These are phyloP conservation scores for Rosa persica DNA, from an alignment of 306 rosid species.

Conservation along the genomic window DNA sequence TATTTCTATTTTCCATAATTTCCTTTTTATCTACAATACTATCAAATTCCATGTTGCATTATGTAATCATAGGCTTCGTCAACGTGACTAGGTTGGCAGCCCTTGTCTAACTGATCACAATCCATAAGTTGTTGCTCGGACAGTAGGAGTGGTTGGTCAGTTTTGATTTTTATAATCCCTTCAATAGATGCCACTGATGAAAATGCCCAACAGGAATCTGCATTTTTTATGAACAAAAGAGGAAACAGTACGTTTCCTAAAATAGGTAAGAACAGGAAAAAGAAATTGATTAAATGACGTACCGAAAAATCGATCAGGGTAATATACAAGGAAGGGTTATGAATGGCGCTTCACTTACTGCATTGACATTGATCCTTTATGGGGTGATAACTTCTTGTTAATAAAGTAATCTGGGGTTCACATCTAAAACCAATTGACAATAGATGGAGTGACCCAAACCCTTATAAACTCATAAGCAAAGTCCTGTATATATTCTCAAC, in stretches of 20 bases:
- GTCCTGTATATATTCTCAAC: no score
- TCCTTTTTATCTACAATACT: no score
- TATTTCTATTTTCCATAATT: no score
- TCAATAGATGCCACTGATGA: not conserved
- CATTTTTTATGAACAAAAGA: not conserved
- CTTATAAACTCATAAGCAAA: no score
- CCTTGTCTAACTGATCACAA: slow-evolving; percentile 1
- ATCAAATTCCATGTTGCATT: slow-evolving; percentile 13
- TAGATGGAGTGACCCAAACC: no score
- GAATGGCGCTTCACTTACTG: not conserved
- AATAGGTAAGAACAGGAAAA: not conserved
- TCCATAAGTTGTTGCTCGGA: slow-evolving; percentile 40
- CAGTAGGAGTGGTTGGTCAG: slow-evolving; percentile 16
- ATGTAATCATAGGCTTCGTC: slow-evolving; percentile 15
- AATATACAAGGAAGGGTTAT: not conserved
- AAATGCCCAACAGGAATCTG: not conserved
- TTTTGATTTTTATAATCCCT: slow-evolving; percentile 19
- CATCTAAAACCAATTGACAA: no score
- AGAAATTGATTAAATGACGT: not conserved
- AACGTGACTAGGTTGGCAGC: not conserved
- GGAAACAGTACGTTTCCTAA: no score
- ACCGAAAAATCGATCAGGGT: not conserved
- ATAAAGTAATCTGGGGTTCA: no score
- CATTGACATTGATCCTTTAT: not conserved
- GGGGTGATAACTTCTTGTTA: slow-evolving; percentile 41